Conservation (phyloP, 176 grass and related monocot species). For the Pontederia paniculata region DNA sequence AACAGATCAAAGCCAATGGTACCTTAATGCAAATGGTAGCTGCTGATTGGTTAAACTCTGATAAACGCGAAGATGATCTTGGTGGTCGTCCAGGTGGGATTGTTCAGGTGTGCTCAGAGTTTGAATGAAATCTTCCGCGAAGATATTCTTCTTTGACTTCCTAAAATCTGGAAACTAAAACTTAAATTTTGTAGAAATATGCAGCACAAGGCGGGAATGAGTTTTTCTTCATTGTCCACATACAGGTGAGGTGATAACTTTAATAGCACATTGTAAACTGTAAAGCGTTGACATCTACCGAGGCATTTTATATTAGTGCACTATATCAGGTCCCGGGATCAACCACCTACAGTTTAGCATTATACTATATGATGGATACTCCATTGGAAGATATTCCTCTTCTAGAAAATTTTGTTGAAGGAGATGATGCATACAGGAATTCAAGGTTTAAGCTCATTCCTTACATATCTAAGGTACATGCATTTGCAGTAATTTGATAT, state of each 20-base stretch:
- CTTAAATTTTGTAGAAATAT: slow-evolving; percentile 65
- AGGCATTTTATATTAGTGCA: background rate
- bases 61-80: slow-evolving; percentile 95
- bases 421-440: slow-evolving; percentile 94
- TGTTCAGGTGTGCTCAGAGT: slow-evolving; percentile 55
- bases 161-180: slow-evolving; percentile 5
- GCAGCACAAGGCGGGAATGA: slow-evolving; percentile 63
- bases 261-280: no score
- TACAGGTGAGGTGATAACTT: slow-evolving; percentile 40
- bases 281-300: no score
- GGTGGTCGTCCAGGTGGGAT: slow-evolving; percentile 59
- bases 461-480: slow-evolving; percentile 83
- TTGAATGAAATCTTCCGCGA: background rate
- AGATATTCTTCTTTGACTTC: slow-evolving; percentile 2
- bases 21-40: slow-evolving; percentile 98
- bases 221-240: slow-evolving; percentile 97
- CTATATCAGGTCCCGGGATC: slow-evolving; percentile 77
- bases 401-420: slow-evolving; percentile 85
- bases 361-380: slow-evolving; percentile 97
- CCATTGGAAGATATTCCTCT: slow-evolving; percentile 79
- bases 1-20: slow-evolving; percentile 76
- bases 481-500: background rate
- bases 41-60: slow-evolving; percentile 94
- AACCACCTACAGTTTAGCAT: slow-evolving; percentile 85
- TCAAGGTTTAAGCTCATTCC: slow-evolving; percentile 99